These are phyloP conservation scores for Halophytophthora polymorphica DNA, from an alignment of 352 stramenopile species.

Conservation along the genomic window DNA sequence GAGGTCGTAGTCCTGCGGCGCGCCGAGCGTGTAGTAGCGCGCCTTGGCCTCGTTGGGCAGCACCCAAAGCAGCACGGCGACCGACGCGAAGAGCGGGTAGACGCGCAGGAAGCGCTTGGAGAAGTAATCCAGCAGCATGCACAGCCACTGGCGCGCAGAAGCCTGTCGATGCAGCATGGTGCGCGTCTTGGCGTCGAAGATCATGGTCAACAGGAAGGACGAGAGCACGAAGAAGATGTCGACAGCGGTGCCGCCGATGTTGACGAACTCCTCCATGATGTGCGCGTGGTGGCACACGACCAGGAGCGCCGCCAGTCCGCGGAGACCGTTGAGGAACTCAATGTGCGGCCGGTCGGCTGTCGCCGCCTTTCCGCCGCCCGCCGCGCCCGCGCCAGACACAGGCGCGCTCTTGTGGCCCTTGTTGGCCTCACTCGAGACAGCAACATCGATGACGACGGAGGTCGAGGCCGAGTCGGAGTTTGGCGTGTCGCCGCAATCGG, in stretches of 20 bases:
- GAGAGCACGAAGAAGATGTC: conserved; percentile 34
- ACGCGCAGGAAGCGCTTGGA: conserved; percentile 26
- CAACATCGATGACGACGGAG: no score
- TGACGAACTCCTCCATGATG: conserved; percentile 12
- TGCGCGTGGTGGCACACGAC: conserved; percentile 16
- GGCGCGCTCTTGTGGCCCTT: no score
- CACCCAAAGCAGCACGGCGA: conserved; percentile 18
- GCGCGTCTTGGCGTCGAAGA: conserved; percentile 21
- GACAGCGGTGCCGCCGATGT: conserved; percentile 18
- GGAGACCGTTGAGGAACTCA: conserved; percentile 28
- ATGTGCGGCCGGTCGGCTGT: conserved; percentile 12
- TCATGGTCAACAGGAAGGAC: conserved; percentile 26
- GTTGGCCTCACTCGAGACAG: no score
- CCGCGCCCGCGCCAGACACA: no score
- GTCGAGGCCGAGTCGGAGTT: no score
- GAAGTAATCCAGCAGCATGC: conserved; percentile 19
- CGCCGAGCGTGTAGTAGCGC: conserved; percentile 8
- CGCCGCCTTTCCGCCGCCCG: not conserved
- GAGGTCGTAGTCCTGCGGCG: conserved; percentile 10
- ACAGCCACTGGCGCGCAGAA: conserved; percentile 1
- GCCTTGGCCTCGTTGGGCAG: conserved; percentile 6
- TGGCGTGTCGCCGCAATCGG: no score
- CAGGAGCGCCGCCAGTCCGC: conserved; percentile 20
- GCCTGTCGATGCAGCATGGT: conserved; percentile 7
- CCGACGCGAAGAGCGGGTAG: conserved; percentile 21